Evolutionary conservation across 345 rosid genomes (phyloP), one percentile per base, ranked within the genome.

Genomic region (Laguncularia racemosa): DNA sequence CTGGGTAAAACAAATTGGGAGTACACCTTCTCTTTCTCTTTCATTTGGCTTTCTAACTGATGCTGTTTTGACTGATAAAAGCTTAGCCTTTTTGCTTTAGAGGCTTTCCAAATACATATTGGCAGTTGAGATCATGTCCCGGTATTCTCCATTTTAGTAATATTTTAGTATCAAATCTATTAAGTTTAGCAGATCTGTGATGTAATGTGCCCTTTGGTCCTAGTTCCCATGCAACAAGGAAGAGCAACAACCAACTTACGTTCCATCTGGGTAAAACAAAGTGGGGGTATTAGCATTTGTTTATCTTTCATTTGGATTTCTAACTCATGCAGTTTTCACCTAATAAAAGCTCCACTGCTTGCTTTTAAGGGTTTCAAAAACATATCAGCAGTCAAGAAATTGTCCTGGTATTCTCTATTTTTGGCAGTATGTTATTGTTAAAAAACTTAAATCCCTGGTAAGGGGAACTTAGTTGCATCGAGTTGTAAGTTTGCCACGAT

Each of bases 361-460:
- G 86, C 76, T 74, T 72, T 66, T 67, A 79, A 75, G 90, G 95
- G 85, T 82, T 67, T 72, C 87, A 60, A 89, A 85, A 83, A 84
- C 77, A 72, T 76, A 76, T 74, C 89, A 62, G 90, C 85, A 58
- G 70, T 84, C 82, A 78, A 70, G 89, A 85, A 84, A 95, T 73
- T 86, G 81, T 70, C 68, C 86, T 83, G 97, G 95, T 90, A 83
- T 78, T 56, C 67, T 67, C 69, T 71, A 61, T 59, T 53, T 77
- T 69, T 72, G 58, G 67, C 59, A 63, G 60, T 43, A 62, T 62
- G 62, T 64, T 46, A 61, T 64, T 65, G 68, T 57, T 60, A 78
- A 85, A 77, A 72, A 71, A 62, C 59, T 44, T 67, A 67, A 53
- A 69, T 78, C 95, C 97, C 95, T 89, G 99, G 99, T 93, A 93